Conservation (phyloP, 306 rosid species). For the Styphnolobium japonicum region DNA sequence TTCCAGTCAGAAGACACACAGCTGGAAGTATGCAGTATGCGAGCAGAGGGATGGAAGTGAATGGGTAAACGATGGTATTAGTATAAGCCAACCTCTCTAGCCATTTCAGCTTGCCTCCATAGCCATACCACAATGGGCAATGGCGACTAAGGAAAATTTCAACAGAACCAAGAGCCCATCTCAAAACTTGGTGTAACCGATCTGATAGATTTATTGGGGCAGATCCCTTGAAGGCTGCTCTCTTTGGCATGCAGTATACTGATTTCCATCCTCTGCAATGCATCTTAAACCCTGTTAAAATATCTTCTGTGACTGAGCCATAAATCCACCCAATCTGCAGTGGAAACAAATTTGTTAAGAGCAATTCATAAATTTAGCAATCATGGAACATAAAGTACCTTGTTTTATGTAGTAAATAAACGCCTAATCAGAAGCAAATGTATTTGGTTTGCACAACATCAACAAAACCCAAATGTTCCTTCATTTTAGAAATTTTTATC, state of each 20-base stretch:
- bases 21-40: constrained; percentile 55
- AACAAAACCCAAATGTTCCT: not conserved
- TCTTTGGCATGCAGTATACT: constrained; percentile 45
- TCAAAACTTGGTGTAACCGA: constrained; percentile 50
- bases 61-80: constrained; percentile 51
- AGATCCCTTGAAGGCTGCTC: constrained; percentile 49
- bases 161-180: constrained; percentile 56
- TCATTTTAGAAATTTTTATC: not conserved
- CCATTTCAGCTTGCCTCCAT: constrained; percentile 47
- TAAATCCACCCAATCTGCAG: constrained; percentile 29
- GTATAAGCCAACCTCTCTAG: constrained; percentile 45
- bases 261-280: constrained; percentile 29
- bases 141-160: constrained; percentile 53
- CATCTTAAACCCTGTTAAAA: constrained; percentile 25
- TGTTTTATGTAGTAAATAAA: not conserved
- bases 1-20: constrained; percentile 51
- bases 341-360: not conserved
- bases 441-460: not conserved
- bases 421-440: not conserved
- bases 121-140: constrained; percentile 58
- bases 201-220: constrained; percentile 55
- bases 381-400: not conserved
- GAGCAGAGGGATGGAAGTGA: constrained; percentile 50
- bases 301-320: constrained; percentile 21
- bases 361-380: not conserved